Base-by-base conservation (phyloP, 805 yeast species). In the Saturnispora sanitii region DNA sequence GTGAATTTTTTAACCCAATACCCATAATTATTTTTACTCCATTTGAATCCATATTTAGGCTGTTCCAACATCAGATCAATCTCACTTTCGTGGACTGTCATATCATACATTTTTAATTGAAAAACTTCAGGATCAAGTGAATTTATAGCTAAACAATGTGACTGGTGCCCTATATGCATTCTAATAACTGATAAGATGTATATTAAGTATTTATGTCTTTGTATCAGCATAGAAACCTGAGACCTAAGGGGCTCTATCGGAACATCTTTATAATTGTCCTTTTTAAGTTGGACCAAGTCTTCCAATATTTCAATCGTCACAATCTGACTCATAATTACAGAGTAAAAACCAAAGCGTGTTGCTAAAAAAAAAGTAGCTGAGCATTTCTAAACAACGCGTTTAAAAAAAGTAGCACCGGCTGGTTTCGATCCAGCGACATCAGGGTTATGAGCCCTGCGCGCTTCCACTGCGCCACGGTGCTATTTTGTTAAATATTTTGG, bases 361-460 rank as follows among this genome's bases (percentile, higher is more conserved):
- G 8, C n/a, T 27, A 6, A n/a, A n/a, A n/a, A n/a, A n/a, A n/a
- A n/a, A n/a, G 30, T 12, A 27, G 30, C 13, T 27, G 30, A 27
- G 30, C 30, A 7, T n/a, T 12, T 11, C 7, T 11, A 27, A 27
- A 27, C 6, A 27, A 12, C 27, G 8, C 12, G n/a, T 11, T 7
- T 52, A 57, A 69, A 66, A 62, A 60, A 53, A 52, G 29, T 81
- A 82, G 92, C 92, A 85, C 82, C 81, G 85, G 85, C 74, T 67
- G 84, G 92, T 82, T 81, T 82, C 92, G 92, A 82, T 82, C 94
- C 87, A 68, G 75, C 87, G 94, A 81, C 90, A 79, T 82, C 90
- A 82, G 92, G 90, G 94, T 82, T 82, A 82, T 82, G 94, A 82
- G 94, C 94, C 92, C 92, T 80, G 90, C 90, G 90, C 92, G 92